A percentile compares a stretch with the other conserved stretches of the same genome.
These are phyloP conservation scores for Nicotiana paniculata DNA, from an alignment of 257 asterid genomes.

Conservation along the genomic window DNA sequence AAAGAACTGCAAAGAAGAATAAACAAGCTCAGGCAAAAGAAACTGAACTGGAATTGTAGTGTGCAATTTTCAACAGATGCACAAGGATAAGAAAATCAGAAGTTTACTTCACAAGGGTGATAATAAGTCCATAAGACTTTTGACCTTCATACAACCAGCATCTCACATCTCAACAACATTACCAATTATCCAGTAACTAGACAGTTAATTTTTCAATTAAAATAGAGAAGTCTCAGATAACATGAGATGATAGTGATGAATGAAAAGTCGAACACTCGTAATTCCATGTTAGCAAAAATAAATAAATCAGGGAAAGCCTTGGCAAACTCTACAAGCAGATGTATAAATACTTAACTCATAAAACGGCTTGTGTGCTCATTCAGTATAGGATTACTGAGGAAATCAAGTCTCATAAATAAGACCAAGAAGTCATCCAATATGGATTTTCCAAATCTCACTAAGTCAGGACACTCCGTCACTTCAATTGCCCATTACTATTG, in stretches of 20 bases:
- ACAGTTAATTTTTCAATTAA: not conserved
- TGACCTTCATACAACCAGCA: no score
- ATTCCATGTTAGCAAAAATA: not conserved
- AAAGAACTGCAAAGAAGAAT: slow-evolving; percentile 51
- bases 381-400: not conserved
- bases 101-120: not conserved
- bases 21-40: not conserved
- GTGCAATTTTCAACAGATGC: not conserved
- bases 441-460: not conserved
- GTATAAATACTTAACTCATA: not conserved
- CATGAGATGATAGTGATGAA: not conserved
- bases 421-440: not conserved
- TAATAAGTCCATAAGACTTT: not conserved
- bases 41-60: not conserved
- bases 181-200: not conserved
- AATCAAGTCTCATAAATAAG: not conserved
- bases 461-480: not conserved
- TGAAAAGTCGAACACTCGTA: not conserved
- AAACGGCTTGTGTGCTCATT: not conserved
- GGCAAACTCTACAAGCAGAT: not conserved
- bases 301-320: not conserved
- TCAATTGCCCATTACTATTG: no score
- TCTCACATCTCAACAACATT: not conserved
- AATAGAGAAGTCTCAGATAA: not conserved
- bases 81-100: not conserved